These are phyloP conservation scores for Acacia acuminata DNA, from an alignment of 306 rosid species.

Conservation along the genomic window DNA sequence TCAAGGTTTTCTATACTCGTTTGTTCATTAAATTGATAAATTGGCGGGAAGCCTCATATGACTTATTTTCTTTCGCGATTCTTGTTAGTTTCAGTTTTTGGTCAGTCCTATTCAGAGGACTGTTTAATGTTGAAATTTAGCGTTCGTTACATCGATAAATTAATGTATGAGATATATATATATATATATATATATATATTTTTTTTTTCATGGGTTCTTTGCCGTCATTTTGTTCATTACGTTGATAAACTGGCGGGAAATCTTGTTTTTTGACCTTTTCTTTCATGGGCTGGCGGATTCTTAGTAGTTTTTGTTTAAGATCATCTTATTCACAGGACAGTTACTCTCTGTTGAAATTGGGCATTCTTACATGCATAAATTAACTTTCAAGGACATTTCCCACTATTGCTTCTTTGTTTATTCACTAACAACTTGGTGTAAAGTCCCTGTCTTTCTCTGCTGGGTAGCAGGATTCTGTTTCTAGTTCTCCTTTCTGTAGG, in stretches of 20 bases:
- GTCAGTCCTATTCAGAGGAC: neutral
- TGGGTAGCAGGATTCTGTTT: neutral
- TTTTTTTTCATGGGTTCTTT: conserved; percentile 16
- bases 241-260: conserved; percentile 5
- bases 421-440: neutral
- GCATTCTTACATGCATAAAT: neutral
- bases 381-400: neutral
- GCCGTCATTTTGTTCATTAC: neutral
- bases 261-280: neutral
- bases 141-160: neutral
- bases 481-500: neutral
- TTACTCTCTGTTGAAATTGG: neutral
- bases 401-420: neutral
- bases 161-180: neutral
- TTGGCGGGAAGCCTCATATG: neutral
- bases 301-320: neutral
- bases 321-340: neutral
- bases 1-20: neutral
- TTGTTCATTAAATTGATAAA: neutral
- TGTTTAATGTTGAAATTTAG: neutral
- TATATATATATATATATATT: too few relatives aligned
- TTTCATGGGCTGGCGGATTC: conserved; percentile 27
- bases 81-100: neutral
- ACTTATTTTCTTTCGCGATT: conserved; percentile 25
- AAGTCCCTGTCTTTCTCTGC: neutral